Evolutionary conservation across 495 filamentous ascomycete genomes (phyloP).

Genomic region (Penicillium lagena): DNA sequence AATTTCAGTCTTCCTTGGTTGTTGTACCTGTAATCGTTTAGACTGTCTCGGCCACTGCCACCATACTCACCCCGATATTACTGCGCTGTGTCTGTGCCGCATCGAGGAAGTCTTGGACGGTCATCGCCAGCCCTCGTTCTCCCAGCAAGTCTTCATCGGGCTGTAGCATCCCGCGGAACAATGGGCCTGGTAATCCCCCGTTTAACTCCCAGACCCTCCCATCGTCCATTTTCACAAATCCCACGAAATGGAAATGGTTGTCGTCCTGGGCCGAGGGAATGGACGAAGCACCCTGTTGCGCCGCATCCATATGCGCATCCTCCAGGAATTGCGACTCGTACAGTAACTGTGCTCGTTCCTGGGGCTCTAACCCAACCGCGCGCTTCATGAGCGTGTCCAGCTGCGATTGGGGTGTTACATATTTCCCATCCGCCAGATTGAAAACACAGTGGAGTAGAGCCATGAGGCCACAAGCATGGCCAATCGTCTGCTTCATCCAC

Average conservation of each 20-base stretch:
- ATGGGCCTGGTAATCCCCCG: conserved; percentile 65
- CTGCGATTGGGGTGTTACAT: conserved; percentile 26
- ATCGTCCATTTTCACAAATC: conserved; percentile 63
- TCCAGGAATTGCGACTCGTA: conserved; percentile 64
- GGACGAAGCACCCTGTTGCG: conserved; percentile 56
- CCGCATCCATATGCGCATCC: conserved; percentile 62
- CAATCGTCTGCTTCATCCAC: conserved; percentile 62
- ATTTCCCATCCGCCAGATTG: conserved; percentile 40
- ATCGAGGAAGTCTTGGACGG: conserved; percentile 55
- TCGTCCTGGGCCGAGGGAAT: conserved; percentile 58
- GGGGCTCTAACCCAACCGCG: conserved; percentile 31
- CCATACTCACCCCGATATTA: conserved; percentile 55
- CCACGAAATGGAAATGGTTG: conserved; percentile 69
- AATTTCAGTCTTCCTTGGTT: too few species aligned
- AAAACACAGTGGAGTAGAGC: conserved; percentile 52
- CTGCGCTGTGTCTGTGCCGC: conserved; percentile 43
- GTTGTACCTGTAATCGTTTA: too few species aligned
- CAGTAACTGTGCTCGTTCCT: conserved; percentile 54
- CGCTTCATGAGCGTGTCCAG: conserved; percentile 20
- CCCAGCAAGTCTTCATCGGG: conserved; percentile 66
- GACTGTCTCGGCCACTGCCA: conserved; percentile 33
- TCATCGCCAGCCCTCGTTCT: conserved; percentile 55
- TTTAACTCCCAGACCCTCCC: conserved; percentile 77
- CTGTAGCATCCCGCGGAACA: conserved; percentile 58
- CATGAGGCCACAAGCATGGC: conserved; percentile 60